phyloP scores from a whole-genome alignment of 1,284 basidiomycete species.

The Irpex rosettiformis region DNA sequence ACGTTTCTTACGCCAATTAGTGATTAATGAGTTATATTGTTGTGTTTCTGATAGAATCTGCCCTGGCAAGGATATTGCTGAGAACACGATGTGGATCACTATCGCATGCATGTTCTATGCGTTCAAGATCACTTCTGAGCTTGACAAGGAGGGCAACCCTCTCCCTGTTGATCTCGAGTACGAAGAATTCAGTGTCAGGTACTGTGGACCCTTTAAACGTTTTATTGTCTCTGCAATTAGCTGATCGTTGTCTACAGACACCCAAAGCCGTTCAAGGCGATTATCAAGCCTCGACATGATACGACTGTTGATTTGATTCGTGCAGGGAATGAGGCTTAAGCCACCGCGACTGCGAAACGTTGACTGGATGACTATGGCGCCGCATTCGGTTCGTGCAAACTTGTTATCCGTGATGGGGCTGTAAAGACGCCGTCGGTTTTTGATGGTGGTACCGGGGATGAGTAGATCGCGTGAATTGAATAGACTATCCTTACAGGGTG shows the following conservation, averaged over 20 bases:
- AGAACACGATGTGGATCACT: slow-evolving; percentile 19
- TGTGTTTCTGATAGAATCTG: slow-evolving; percentile 1
- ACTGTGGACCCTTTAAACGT: background rate
- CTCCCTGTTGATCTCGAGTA: slow-evolving; percentile 10
- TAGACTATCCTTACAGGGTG: background rate
- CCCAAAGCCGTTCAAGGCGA: slow-evolving; percentile 31
- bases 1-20: background rate
- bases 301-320: background rate
- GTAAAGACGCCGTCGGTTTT: too few species aligned
- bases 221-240: too few species aligned
- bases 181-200: slow-evolving; percentile 3
- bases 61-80: slow-evolving; percentile 3
- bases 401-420: background rate
- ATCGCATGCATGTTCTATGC: slow-evolving; percentile 17
- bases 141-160: slow-evolving; percentile 13
- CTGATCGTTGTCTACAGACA: slow-evolving; percentile 31
- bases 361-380: background rate
- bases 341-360: background rate
- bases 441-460: background rate
- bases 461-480: background rate
- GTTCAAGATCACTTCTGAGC: slow-evolving; percentile 15
- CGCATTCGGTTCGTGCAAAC: background rate
- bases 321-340: background rate
- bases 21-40: background rate
- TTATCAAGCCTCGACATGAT: slow-evolving; percentile 4